phyloP scores from a whole-genome alignment of 768 basidiomycete species.

The Amanita molliuscula region DNA sequence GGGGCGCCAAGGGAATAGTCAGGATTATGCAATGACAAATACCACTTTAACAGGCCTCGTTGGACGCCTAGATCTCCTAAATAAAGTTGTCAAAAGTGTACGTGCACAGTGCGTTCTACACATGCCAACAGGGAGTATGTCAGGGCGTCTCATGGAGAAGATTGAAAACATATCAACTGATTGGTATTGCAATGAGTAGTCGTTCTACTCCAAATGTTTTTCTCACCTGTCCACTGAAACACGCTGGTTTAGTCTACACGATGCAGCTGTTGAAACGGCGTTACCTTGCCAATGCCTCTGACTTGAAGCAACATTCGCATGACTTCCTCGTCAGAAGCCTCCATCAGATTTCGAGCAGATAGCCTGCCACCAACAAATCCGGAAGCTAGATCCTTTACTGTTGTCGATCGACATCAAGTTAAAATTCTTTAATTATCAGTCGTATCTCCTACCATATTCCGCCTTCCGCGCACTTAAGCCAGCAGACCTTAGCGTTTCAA shows the following conservation, averaged over 20 bases:
- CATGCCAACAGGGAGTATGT: slow-evolving; percentile 50
- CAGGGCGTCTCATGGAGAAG: slow-evolving; percentile 74
- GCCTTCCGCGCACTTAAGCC: slow-evolving; percentile 82
- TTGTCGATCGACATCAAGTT: slow-evolving; percentile 2
- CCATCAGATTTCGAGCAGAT: slow-evolving; percentile 58
- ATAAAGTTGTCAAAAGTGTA: slow-evolving; percentile 2
- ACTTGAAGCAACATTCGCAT: slow-evolving; percentile 67
- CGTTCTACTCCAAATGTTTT: not conserved
- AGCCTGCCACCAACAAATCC: slow-evolving; percentile 77
- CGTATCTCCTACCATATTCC: slow-evolving; percentile 59
- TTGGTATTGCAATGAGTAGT: slow-evolving; percentile 1
- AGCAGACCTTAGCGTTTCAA: slow-evolving; percentile 52
- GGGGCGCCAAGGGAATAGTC: slow-evolving; percentile 36
- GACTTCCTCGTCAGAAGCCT: slow-evolving; percentile 69
- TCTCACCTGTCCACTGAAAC: slow-evolving; percentile 51
- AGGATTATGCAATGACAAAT: slow-evolving; percentile 50
- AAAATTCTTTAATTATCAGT: not conserved
- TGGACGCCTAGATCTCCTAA: slow-evolving; percentile 82
- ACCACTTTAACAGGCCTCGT: slow-evolving; percentile 59
- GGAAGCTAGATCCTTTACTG: slow-evolving; percentile 70
- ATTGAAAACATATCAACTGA: slow-evolving; percentile 91
- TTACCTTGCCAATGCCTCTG: slow-evolving; percentile 68
- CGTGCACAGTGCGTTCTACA: not conserved
- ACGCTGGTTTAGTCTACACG: not conserved
- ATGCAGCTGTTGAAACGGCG: slow-evolving; percentile 19